Percentiles rank a stretch among this genome's conserved stretches.
phyloP scores from a whole-genome alignment of 805 yeast genomes.

The Candida glaebosa region DNA sequence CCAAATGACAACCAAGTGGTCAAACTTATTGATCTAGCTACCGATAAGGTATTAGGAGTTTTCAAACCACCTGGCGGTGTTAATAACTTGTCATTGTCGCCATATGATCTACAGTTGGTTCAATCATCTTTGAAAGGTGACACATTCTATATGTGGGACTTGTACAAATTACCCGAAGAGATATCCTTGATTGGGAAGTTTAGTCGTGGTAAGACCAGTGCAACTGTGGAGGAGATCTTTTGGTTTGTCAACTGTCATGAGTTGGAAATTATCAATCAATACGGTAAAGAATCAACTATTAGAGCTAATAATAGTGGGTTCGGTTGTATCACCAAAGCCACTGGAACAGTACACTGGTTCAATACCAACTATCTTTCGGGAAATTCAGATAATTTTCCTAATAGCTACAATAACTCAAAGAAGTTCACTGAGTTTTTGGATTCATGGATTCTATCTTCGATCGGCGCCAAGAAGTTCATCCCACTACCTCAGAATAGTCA shows the following conservation, averaged over 20 bases:
- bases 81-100: conserved; percentile 57
- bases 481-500: conserved; percentile 19
- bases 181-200: conserved; percentile 56
- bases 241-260: conserved; percentile 49
- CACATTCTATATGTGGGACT: conserved; percentile 61
- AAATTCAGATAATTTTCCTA: conserved; percentile 25
- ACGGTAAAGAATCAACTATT: conserved; percentile 12
- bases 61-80: conserved; percentile 64
- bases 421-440: conserved; percentile 18
- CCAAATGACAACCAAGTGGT: conserved; percentile 36
- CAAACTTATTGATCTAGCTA: conserved; percentile 45
- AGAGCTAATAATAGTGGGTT: conserved; percentile 37
- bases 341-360: conserved; percentile 66
- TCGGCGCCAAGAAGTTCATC: conserved; percentile 24
- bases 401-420: conserved; percentile 13
- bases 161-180: conserved; percentile 46
- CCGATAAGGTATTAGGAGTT: conserved; percentile 33
- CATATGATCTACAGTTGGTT: conserved; percentile 55
- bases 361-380: conserved; percentile 40
- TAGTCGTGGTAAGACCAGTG: conserved; percentile 59
- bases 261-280: background rate
- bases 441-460: conserved; percentile 47
- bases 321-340: conserved; percentile 48
- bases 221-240: conserved; percentile 45
- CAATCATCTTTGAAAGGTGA: conserved; percentile 60